Evolutionary conservation across 768 basidiomycete genomes (phyloP).

Genomic region (Tylopilus intermedius): DNA sequence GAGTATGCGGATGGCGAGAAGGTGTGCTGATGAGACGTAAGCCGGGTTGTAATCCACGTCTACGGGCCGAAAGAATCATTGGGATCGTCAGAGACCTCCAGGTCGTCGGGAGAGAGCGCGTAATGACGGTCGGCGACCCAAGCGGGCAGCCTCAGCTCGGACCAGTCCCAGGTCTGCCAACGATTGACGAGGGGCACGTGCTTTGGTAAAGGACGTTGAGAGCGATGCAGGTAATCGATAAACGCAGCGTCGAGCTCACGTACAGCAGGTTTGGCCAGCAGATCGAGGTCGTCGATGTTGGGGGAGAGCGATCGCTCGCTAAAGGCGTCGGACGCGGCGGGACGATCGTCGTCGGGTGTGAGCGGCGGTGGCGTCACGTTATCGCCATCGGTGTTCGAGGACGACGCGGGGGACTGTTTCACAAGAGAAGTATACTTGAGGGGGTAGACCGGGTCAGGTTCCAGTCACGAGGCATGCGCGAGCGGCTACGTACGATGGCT

Average conservation of each 20-base stretch:
- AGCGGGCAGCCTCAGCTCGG: conserved; percentile 27
- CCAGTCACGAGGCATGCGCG: not conserved
- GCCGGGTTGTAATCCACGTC: conserved; percentile 9
- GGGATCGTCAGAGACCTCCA: conserved; percentile 25
- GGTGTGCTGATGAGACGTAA: conserved; percentile 12
- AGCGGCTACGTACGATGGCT: conserved; percentile 17
- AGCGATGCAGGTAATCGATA: conserved; percentile 23
- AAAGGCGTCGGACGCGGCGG: conserved; percentile 17
- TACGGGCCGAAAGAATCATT: conserved; percentile 16
- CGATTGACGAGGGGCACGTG: conserved; percentile 21
- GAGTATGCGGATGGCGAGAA: conserved; percentile 16
- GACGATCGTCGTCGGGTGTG: conserved; percentile 34
- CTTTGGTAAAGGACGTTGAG: conserved; percentile 23
- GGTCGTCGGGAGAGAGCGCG: conserved; percentile 13
- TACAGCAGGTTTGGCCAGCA: conserved; percentile 17
- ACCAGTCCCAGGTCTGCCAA: conserved; percentile 34
- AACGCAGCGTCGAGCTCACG: conserved; percentile 23
- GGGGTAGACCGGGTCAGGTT: conserved; percentile 3
- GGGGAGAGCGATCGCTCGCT: conserved; percentile 23
- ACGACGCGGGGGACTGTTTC: conserved; percentile 25
- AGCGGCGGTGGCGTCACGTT: conserved; percentile 32
- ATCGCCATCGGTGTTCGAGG: conserved; percentile 30
- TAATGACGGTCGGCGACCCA: conserved; percentile 18
- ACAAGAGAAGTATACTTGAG: conserved; percentile 17
- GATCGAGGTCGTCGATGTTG: conserved; percentile 19